Evolutionary conservation across 2,329 filamentous ascomycete genomes (phyloP).

Genomic region (Simplicillium sp.): DNA sequence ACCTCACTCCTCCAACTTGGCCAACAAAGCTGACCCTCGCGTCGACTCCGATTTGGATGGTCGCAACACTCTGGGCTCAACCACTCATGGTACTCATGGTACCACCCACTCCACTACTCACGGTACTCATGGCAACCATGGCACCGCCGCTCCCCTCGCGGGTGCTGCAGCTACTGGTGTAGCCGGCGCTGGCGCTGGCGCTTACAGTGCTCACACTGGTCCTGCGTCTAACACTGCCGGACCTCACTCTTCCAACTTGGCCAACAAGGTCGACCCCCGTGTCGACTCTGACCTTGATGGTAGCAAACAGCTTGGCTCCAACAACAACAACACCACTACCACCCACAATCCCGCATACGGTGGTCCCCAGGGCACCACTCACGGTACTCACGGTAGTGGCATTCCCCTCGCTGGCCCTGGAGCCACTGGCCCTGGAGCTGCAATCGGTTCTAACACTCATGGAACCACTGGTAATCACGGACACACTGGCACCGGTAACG

Average conservation of each 20-base stretch:
- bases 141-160: conserved; percentile 4
- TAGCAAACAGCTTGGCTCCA: conserved; percentile 21
- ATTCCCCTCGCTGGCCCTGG: conserved; percentile 12
- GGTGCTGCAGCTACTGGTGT: conserved; percentile 8
- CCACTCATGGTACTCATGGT: conserved; percentile 5
- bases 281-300: conserved; percentile 40
- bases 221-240: conserved; percentile 16
- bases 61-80: conserved; percentile 7
- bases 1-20: conserved; percentile 34
- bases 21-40: conserved; percentile 45
- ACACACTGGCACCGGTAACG: conserved; percentile 9
- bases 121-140: conserved; percentile 8
- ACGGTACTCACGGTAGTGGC: conserved; percentile 10
- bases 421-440: conserved; percentile 11
- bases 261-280: conserved; percentile 40
- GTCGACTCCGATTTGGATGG: conserved; percentile 41
- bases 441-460: conserved; percentile 8
- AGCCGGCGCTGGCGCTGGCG: conserved; percentile 9
- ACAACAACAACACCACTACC: conserved; percentile 22
- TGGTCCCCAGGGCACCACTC: conserved; percentile 3
- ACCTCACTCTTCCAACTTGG: conserved; percentile 29
- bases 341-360: conserved; percentile 5
- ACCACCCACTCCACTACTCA: conserved; percentile 4
- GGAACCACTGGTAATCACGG: conserved; percentile 12
- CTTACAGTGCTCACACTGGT: conserved; percentile 10